Percentiles rank a stretch among this genome's conserved stretches.
These are phyloP conservation scores for Blastobotrys ciferrii DNA, from an alignment of 1,139 yeast species.

Conservation along the genomic window DNA sequence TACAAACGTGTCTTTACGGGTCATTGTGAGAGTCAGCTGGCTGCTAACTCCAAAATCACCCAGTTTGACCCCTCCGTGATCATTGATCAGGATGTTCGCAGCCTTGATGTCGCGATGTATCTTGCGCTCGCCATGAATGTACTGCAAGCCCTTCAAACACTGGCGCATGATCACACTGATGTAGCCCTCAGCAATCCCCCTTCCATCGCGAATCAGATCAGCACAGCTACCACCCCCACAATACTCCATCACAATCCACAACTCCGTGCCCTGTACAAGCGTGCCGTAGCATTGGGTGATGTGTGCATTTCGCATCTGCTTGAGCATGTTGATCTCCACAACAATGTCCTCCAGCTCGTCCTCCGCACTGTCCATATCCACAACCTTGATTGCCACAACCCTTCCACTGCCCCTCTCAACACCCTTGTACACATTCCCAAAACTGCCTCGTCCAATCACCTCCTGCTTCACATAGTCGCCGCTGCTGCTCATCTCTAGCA, in stretches of 20 bases:
- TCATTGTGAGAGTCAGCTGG: slow-evolving; percentile 71
- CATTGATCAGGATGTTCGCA: slow-evolving; percentile 67
- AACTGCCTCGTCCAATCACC: slow-evolving; percentile 79
- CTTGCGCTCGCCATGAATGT: slow-evolving; percentile 70
- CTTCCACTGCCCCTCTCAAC: slow-evolving; percentile 36
- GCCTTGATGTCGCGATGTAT: slow-evolving; percentile 85
- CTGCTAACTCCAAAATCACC: slow-evolving; percentile 97
- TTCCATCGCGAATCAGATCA: slow-evolving; percentile 45
- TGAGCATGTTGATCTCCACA: slow-evolving; percentile 73
- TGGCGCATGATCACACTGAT: slow-evolving; percentile 43
- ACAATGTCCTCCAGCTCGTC: slow-evolving; percentile 69
- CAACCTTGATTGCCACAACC: slow-evolving; percentile 73
- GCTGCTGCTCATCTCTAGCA: slow-evolving; percentile 1
- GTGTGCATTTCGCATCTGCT: slow-evolving; percentile 59
- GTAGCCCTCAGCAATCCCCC: slow-evolving; percentile 19
- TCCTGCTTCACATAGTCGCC: slow-evolving; percentile 29
- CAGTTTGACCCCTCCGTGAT: slow-evolving; percentile 69
- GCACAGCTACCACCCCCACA: slow-evolving; percentile 92
- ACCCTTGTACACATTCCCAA: slow-evolving; percentile 83
- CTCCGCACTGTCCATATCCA: slow-evolving; percentile 65
- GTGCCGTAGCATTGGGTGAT: slow-evolving; percentile 63
- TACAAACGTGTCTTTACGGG: slow-evolving; percentile 79
- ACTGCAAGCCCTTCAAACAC: slow-evolving; percentile 59
- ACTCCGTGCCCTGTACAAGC: slow-evolving; percentile 56
- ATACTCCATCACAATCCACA: slow-evolving; percentile 91